Evolutionary conservation across 2,329 filamentous ascomycete species (phyloP).

Genomic region (Cytospora piceae): DNA sequence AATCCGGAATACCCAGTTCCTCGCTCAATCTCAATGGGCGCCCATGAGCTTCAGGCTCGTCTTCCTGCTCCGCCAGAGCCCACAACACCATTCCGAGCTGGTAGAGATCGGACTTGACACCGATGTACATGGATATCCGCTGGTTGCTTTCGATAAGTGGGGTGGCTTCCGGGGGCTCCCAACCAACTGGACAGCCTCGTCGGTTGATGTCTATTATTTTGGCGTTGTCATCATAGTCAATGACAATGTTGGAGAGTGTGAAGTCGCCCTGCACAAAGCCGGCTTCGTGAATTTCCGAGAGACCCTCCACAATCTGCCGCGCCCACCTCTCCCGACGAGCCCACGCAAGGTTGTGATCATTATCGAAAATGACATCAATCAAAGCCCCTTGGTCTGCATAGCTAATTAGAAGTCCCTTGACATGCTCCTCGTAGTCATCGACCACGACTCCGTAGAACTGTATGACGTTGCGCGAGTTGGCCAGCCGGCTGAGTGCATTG

Average conservation of each 20-base stretch:
- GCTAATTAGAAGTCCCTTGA: slow-evolving; percentile 88
- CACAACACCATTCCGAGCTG: slow-evolving; percentile 97
- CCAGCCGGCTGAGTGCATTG: slow-evolving; percentile 84
- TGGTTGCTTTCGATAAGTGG: slow-evolving; percentile 85
- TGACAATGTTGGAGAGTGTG: slow-evolving; percentile 94
- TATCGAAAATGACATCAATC: slow-evolving; percentile 88
- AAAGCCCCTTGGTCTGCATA: slow-evolving; percentile 86
- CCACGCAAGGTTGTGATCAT: slow-evolving; percentile 67
- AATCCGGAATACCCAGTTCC: slow-evolving; percentile 70
- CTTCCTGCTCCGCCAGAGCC: slow-evolving; percentile 83
- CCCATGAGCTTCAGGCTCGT: slow-evolving; percentile 82
- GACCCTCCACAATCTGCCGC: slow-evolving; percentile 83
- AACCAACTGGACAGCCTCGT: slow-evolving; percentile 93
- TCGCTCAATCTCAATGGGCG: slow-evolving; percentile 68
- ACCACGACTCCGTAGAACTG: slow-evolving; percentile 86
- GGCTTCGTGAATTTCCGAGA: slow-evolving; percentile 91
- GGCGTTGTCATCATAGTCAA: slow-evolving; percentile 81
- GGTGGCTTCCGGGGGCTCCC: slow-evolving; percentile 93
- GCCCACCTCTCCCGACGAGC: slow-evolving; percentile 82
- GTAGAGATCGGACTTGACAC: slow-evolving; percentile 94
- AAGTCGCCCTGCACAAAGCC: slow-evolving; percentile 98
- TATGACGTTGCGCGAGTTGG: slow-evolving; percentile 76
- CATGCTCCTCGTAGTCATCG: slow-evolving; percentile 70
- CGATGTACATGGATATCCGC: slow-evolving; percentile 94
- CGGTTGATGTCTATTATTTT: slow-evolving; percentile 99